phyloP scores from a whole-genome alignment of 2,329 filamentous ascomycete genomes.

The Fonsecaea erecta region DNA sequence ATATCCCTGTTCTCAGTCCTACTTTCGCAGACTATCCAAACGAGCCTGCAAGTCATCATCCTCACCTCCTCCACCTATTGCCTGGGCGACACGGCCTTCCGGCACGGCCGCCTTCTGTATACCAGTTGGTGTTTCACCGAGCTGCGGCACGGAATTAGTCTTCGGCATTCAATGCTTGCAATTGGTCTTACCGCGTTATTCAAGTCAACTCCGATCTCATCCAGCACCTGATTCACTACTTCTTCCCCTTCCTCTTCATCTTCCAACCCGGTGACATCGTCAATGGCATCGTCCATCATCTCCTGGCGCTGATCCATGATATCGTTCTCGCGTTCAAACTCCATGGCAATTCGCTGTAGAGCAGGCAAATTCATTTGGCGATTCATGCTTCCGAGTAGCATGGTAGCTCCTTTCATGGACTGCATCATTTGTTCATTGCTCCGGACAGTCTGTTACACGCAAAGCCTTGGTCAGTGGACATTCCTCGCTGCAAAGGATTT shows the following conservation, averaged over 20 bases:
- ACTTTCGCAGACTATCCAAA: constrained; percentile 78
- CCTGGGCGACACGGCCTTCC: constrained; percentile 82
- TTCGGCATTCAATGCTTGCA: background rate
- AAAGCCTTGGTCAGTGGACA: constrained; percentile 13
- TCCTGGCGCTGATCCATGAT: constrained; percentile 99
- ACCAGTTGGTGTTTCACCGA: constrained; percentile 88
- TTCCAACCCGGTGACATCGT: constrained; percentile 89
- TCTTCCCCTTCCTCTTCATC: constrained; percentile 97
- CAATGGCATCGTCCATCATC: constrained; percentile 99
- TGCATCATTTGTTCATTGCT: constrained; percentile 99
- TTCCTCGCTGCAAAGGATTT: background rate
- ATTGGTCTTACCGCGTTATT: constrained; percentile 73
- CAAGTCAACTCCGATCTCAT: constrained; percentile 94
- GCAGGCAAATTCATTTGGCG: constrained; percentile 95
- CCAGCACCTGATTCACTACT: constrained; percentile 92
- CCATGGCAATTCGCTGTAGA: constrained; percentile 95
- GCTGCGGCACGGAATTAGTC: constrained; percentile 54
- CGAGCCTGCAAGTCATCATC: constrained; percentile 94
- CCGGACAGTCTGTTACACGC: constrained; percentile 73
- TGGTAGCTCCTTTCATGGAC: constrained; percentile 97
- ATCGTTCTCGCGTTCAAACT: constrained; percentile 98
- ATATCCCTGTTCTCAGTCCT: constrained; percentile 6
- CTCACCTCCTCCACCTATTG: constrained; percentile 69
- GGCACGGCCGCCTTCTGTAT: constrained; percentile 74
- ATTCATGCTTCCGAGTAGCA: constrained; percentile 95